Evolutionary conservation across 495 filamentous ascomycete species (phyloP), one percentile per base, ranked within the genome.

Genomic region (Aspergillus sclerotiicarbonarius): DNA sequence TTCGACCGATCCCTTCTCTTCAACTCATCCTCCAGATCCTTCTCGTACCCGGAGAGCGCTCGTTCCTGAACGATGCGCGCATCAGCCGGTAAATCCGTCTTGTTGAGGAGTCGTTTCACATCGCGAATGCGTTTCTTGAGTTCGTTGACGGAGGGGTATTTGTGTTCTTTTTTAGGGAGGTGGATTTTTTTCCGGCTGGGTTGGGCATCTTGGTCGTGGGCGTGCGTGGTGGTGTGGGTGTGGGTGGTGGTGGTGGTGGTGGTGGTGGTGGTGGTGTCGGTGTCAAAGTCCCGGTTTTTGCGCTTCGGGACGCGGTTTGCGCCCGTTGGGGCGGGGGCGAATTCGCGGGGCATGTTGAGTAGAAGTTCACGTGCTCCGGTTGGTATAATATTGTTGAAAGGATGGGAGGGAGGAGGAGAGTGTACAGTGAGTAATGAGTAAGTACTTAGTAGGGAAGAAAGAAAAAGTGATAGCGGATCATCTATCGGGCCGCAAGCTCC

Each of bases 11-110:
- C 75, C 59, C 83, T 81, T 58, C 87, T 82, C 51, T 74, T 71
- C 66, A 82, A 86, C 62, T 86, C 84, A 12, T 81, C 71, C 21
- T 71, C 79, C 16, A 98, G 77, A 61, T 92, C 90, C 54, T 85
- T 80, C 69, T 90, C 80, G 68, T 89, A 91, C 0, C 86, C 86
- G 20, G 79, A 80, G 45, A 97, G 74, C 48, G 92, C 93, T 32
- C 93, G 84, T 71, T 97, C 90, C 54, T 90, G 84, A 13, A 93
- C 84, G 30, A 88, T 77, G 35, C 87, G 79, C 47, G 88, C 82
- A 70, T 91, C 84, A 33, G 90, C 88, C 0, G 90, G 84, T n/a
- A 97, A 71, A 19, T 86, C 76, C 10, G 71, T 69, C 52, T 80
- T 78, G 18, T 82, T 77, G 50, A 96, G 82, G 0, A 89, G 76